Evolutionary conservation across 768 basidiomycete species (phyloP), one percentile per base, ranked within the genome.

Genomic region (Naganishia onofrii): DNA sequence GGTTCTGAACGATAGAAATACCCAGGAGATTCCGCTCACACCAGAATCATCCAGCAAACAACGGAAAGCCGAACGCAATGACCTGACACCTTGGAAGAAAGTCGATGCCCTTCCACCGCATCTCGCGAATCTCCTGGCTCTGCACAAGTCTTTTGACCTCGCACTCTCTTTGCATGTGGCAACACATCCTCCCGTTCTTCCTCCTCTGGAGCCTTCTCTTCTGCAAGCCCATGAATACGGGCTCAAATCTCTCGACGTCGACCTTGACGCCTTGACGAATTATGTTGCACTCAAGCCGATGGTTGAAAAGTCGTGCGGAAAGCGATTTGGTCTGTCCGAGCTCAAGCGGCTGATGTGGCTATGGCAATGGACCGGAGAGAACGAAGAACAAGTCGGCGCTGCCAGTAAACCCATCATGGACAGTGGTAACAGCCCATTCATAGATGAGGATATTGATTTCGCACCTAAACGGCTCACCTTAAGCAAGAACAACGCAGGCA

Each of bases 71-170:
- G 36, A 23, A 60, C 19, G 36, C 32, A 28, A 48, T 28, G 57
- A 69, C 36, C 44, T 48, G 15, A 48, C 68, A 23, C 56, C 56
- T 8, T 52, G 46, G 68, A 63, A 48, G 31, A 52, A 36, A 21
- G 21, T 63, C 12, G 56, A 60, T 46, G 46, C 29, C n/a, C 75
- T 80, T 0, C 80, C 80, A 21, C 70, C 72, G 1, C 78, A 79
- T 63, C 72, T 81, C 0, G 72, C 78, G 46, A 77, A 76, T n/a
- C 74, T 81, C 2, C 63, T 79, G 10, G 68, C 73, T 21, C 72
- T 79, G 1, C 78, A 79, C 66, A 71, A 73, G 19, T 76, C 80
- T 12, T 77, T 79, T 71, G 78, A 78, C 65, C 76, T 81, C 38
- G 76, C 78, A 6, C 67, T 81, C 3, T 75, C 77, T 0, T 72